Base-by-base conservation (phyloP, 2,329 filamentous ascomycete species). In the Scolecobasidium constrictum region DNA sequence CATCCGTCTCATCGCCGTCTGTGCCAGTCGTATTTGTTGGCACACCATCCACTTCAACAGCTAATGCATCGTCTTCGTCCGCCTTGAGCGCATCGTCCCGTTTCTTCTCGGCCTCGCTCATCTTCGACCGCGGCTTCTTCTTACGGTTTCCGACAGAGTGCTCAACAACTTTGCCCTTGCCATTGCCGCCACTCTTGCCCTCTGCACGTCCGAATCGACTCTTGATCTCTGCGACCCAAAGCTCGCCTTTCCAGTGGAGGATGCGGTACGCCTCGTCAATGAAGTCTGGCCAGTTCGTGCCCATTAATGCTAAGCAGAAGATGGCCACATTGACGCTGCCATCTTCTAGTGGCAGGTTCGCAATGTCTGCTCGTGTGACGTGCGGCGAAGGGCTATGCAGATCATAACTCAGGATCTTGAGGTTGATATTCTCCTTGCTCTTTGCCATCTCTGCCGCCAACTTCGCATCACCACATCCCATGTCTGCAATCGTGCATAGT, bases 171-270 rank as follows among this genome's bases (percentile, higher is more conserved):
- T 36, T 42, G 28, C 33, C 40, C 19, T 41, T 41, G 3, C 28
- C 6, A 11, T 41, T 34, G 2, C 64, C 61, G 48, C 56, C 69
- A 26, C 52, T 57, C 46, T 65, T 69, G 49, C 63, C 66, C 58
- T 58, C 56, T 53, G 54, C 62, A 35, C 78, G 72, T 3, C 78
- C 80, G 57, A 98, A 96, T 22, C 92, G 83, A 50, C 78, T 86
- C 68, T 96, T 96, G 64, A 98, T 95, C 66, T 98, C 92, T 38
- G 86, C 85, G 40, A 98, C 77, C 92, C 92, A 98, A 42, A 94
- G 78, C 68, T 98, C 92, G 51, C 92, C 92, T 57, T 92, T 90
- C 75, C 87, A 88, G 56, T 86, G 82, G 48, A 98, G 73, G 40
- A 96, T 73, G 42, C 92, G 81, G 68, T 86, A 94, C 12, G 90